Evolutionary conservation across 1,284 basidiomycete genomes (phyloP).

Genomic region (Phellinidium pouzarii): DNA sequence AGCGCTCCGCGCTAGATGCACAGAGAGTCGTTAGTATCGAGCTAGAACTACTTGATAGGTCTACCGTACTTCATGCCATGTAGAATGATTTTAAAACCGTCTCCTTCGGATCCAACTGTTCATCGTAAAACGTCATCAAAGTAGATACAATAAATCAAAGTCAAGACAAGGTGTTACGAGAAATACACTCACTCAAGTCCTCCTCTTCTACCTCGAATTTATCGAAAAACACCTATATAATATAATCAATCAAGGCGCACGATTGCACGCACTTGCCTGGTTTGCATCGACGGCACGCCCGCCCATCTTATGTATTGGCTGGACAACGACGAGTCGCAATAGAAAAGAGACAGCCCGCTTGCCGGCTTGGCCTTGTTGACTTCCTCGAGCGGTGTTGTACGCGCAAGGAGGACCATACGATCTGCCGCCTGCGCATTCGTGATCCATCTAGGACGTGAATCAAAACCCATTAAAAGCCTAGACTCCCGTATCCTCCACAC

Average conservation of each 20-base stretch:
- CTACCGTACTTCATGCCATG: conserved; percentile 23
- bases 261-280: conserved; percentile 15
- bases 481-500: conserved; percentile 10
- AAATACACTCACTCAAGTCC: conserved; percentile 20
- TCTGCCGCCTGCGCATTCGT: conserved; percentile 27
- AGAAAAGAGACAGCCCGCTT: conserved; percentile 23
- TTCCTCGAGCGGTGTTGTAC: conserved; percentile 26
- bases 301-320: conserved; percentile 32
- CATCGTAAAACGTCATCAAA: neutral
- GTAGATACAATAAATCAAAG: neutral
- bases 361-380: conserved; percentile 17
- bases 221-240: conserved; percentile 27
- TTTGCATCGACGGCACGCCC: conserved; percentile 32
- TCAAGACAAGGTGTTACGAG: neutral
- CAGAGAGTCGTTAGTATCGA: conserved; percentile 18
- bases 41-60: neutral
- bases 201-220: conserved; percentile 26
- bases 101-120: conserved; percentile 29
- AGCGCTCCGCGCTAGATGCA: conserved; percentile 33
- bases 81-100: conserved; percentile 31
- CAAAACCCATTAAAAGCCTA: too few species aligned
- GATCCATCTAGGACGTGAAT: conserved; percentile 12
- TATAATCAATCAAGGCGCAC: neutral
- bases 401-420: conserved; percentile 28
- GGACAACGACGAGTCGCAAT: conserved; percentile 25